A percentile compares a stretch with the other conserved stretches of the same genome.
These are phyloP conservation scores for Quercus phellos DNA, from an alignment of 331 rosid genomes.

Conservation along the genomic window DNA sequence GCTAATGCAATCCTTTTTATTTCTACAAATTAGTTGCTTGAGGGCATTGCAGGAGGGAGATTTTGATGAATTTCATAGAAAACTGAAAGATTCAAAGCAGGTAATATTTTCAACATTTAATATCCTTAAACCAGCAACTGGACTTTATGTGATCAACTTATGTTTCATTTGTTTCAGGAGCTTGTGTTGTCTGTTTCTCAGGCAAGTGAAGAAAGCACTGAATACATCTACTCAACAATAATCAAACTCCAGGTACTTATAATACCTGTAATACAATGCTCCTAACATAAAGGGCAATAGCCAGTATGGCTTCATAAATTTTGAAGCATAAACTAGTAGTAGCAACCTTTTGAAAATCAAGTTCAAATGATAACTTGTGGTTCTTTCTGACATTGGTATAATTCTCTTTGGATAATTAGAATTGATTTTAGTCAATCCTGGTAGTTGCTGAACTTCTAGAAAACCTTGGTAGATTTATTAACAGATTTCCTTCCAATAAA, in stretches of 20 bases:
- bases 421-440: not conserved
- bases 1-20: slow-evolving; percentile 12
- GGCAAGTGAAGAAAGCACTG: slow-evolving; percentile 93
- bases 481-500: not conserved
- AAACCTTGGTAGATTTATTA: not conserved
- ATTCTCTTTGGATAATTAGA: not conserved
- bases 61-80: slow-evolving; percentile 45
- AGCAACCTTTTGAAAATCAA: not conserved
- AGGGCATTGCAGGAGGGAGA: slow-evolving; percentile 85
- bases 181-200: slow-evolving; percentile 78
- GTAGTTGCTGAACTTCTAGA: not conserved
- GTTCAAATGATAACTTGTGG: not conserved
- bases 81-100: slow-evolving; percentile 79
- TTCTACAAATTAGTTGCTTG: slow-evolving; percentile 58
- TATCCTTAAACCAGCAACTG: slow-evolving; percentile 12
- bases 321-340: not conserved
- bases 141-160: slow-evolving; percentile 17
- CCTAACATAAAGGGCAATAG: slow-evolving; percentile 7
- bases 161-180: slow-evolving; percentile 44
- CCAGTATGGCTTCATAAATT: not conserved
- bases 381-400: not conserved
- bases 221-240: slow-evolving; percentile 66
- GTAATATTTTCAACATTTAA: slow-evolving; percentile 34
- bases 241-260: slow-evolving; percentile 74
- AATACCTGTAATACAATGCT: slow-evolving; percentile 8